Conservation (phyloP, 805 yeast genomes). For the Metschnikowia reukaufii region DNA sequence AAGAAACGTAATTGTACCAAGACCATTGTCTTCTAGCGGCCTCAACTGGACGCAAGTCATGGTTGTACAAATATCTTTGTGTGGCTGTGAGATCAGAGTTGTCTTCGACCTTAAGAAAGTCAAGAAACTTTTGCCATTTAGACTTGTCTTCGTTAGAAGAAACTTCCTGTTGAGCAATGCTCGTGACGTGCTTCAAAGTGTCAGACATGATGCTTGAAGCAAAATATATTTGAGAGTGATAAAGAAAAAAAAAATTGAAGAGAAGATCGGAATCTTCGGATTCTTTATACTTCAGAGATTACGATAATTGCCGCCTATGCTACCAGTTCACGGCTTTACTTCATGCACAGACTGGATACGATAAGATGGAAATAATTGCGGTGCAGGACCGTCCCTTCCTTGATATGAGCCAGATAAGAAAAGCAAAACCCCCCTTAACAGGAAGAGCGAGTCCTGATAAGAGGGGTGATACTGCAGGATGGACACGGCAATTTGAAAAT, state of each 20-base stretch:
- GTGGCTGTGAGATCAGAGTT: constrained; percentile 47
- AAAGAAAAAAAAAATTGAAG: background rate
- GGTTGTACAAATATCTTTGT: constrained; percentile 69
- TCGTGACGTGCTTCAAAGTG: constrained; percentile 8
- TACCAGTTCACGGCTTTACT: background rate
- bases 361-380: background rate
- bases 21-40: constrained; percentile 74
- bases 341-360: constrained; percentile 2
- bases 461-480: background rate
- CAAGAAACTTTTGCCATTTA: constrained; percentile 14
- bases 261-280: background rate
- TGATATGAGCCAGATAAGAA: constrained; percentile 6
- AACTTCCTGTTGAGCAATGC: constrained; percentile 4
- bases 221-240: background rate
- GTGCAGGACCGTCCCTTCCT: constrained; percentile 3
- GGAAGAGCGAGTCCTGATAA: constrained; percentile 3
- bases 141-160: constrained; percentile 68
- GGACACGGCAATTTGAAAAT: background rate
- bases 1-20: constrained; percentile 76
- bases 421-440: constrained; percentile 1
- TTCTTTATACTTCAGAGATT: background rate
- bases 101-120: constrained; percentile 31
- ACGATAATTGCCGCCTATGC: background rate
- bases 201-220: background rate
- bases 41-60: constrained; percentile 80